Conservation (phyloP, 2,329 filamentous ascomycete genomes). For the Corniculantispora saksenae region DNA sequence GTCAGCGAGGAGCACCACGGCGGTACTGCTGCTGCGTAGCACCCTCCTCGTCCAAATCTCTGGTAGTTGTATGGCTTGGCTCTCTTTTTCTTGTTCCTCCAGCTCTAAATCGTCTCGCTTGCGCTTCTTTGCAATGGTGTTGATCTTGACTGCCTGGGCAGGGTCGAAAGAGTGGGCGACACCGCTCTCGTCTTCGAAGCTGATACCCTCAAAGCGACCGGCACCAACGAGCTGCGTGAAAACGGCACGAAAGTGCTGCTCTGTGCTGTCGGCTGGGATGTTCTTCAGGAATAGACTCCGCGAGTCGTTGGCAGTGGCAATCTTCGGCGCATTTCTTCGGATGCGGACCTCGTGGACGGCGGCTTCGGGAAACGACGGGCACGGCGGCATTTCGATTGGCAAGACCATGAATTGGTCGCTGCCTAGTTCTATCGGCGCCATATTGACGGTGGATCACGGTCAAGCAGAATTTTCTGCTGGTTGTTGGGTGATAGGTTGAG, state of each 20-base stretch:
- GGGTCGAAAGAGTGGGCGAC: slow-evolving; percentile 45
- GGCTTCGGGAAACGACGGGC: slow-evolving; percentile 61
- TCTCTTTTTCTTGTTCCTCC: slow-evolving; percentile 54
- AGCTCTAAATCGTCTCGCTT: slow-evolving; percentile 53
- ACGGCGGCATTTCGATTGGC: slow-evolving; percentile 64
- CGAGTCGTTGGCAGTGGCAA: slow-evolving; percentile 69
- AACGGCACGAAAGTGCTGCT: slow-evolving; percentile 71
- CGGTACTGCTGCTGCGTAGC: slow-evolving; percentile 73
- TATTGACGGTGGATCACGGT: slow-evolving; percentile 20
- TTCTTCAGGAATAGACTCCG: slow-evolving; percentile 92
- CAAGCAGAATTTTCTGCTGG: background rate
- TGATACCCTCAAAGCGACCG: slow-evolving; percentile 74
- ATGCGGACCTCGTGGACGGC: slow-evolving; percentile 84
- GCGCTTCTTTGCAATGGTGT: slow-evolving; percentile 42
- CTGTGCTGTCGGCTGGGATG: slow-evolving; percentile 80
- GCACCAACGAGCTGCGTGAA: slow-evolving; percentile 75
- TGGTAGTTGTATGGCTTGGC: slow-evolving; percentile 65
- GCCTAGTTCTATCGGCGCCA: slow-evolving; percentile 30
- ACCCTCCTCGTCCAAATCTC: slow-evolving; percentile 72
- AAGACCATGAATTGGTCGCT: slow-evolving; percentile 67
- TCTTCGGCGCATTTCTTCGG: slow-evolving; percentile 77
- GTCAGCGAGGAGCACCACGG: slow-evolving; percentile 82
- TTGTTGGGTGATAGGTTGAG: background rate
- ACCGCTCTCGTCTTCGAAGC: slow-evolving; percentile 65
- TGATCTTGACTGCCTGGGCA: slow-evolving; percentile 45